Percentiles rank a stretch among this genome's conserved stretches.
These are phyloP conservation scores for Leersia perrieri DNA, from an alignment of 176 grass and related monocot genomes.

Conservation along the genomic window DNA sequence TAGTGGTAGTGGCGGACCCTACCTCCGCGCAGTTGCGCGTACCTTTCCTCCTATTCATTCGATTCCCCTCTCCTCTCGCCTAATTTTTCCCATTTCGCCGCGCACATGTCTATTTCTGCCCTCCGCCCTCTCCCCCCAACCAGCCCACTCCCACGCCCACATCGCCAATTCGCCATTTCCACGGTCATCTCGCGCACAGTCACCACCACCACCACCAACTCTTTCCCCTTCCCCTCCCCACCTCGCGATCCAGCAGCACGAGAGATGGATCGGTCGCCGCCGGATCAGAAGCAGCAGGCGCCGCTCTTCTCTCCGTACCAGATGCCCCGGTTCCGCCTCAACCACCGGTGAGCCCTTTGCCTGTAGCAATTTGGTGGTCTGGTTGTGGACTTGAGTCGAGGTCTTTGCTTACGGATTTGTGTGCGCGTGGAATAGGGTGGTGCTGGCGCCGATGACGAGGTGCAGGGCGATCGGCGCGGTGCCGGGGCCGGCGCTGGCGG, in stretches of 20 bases:
- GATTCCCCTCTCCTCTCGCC: no score
- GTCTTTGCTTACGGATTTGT: not conserved
- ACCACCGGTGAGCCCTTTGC: conserved; percentile 77
- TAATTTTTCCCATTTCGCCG: no score
- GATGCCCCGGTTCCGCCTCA: conserved; percentile 72
- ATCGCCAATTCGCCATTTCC: not conserved
- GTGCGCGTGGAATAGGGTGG: conserved; percentile 47
- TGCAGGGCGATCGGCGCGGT: conserved; percentile 73
- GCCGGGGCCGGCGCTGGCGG: conserved; percentile 54
- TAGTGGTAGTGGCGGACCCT: no score
- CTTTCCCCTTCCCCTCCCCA: not conserved
- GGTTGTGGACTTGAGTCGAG: no score
- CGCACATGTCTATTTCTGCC: no score
- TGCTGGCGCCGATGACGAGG: conserved; percentile 90
- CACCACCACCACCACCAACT: not conserved
- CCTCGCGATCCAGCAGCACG: not conserved
- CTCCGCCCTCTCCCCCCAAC: no score
- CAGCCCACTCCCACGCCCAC: no score
- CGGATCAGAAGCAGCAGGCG: conserved; percentile 7
- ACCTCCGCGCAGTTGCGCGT: no score
- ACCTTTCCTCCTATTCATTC: no score
- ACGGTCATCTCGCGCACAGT: no score
- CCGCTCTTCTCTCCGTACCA: conserved; percentile 90
- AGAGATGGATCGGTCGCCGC: conserved; percentile 30
- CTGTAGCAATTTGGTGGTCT: no score